These are phyloP conservation scores for Sherardia arvensis DNA, from an alignment of 257 asterid species.

Conservation along the genomic window DNA sequence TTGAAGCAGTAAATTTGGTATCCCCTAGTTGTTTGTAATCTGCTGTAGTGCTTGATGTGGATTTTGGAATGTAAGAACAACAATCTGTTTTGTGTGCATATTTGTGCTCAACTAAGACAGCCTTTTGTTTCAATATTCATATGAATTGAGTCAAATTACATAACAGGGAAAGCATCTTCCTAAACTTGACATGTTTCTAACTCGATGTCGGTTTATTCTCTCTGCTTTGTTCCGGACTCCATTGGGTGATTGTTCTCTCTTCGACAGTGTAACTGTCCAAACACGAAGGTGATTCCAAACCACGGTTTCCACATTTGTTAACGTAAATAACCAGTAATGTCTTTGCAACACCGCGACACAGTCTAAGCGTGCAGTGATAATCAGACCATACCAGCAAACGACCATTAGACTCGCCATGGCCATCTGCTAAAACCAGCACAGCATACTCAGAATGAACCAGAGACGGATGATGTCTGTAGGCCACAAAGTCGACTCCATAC, in stretches of 20 bases:
- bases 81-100: slow-evolving; percentile 1
- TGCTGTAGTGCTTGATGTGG: not conserved
- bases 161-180: not conserved
- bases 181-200: not conserved
- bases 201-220: slow-evolving; percentile 15
- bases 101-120: not conserved
- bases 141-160: not conserved
- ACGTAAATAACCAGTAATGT: slow-evolving; percentile 51
- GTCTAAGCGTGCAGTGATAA: slow-evolving; percentile 65
- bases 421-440: slow-evolving; percentile 37
- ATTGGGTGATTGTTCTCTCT: slow-evolving; percentile 57
- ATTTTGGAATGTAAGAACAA: not conserved
- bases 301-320: slow-evolving; percentile 12
- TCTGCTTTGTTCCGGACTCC: slow-evolving; percentile 62
- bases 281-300: slow-evolving; percentile 15
- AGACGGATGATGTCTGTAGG: slow-evolving; percentile 76
- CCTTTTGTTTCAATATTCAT: not conserved
- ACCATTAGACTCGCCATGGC: slow-evolving; percentile 20
- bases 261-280: slow-evolving; percentile 36
- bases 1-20: slow-evolving; percentile 17
- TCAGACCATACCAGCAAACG: slow-evolving; percentile 85
- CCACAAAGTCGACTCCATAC: slow-evolving; percentile 75
- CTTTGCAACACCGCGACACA: slow-evolving; percentile 80
- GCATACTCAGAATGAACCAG: slow-evolving; percentile 85
- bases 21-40: not conserved